Conservation (phyloP, 1,284 basidiomycete species). For the Leccinum pachyderme region DNA sequence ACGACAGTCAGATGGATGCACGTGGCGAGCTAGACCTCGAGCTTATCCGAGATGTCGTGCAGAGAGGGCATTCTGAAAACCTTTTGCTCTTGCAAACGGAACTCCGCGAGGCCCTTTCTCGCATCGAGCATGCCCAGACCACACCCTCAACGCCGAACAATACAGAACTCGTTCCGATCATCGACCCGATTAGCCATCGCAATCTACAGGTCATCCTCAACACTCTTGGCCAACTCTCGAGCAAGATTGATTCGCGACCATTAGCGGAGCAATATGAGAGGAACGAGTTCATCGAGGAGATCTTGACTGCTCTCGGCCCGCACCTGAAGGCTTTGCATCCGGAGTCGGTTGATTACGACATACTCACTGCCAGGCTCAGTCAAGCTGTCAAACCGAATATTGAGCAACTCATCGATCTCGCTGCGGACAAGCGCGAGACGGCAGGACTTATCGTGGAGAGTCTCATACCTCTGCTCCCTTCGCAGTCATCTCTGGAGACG, state of each 20-base stretch:
- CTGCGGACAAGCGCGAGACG: slow-evolving; percentile 82
- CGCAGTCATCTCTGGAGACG: slow-evolving; percentile 48
- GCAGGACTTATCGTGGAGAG: slow-evolving; percentile 74
- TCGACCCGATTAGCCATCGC: slow-evolving; percentile 57
- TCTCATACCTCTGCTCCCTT: slow-evolving; percentile 64
- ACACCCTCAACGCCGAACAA: slow-evolving; percentile 18
- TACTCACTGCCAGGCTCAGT: slow-evolving; percentile 66
- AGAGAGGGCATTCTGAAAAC: slow-evolving; percentile 63
- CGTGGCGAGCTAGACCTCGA: slow-evolving; percentile 76
- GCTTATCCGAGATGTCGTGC: slow-evolving; percentile 65
- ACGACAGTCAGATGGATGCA: slow-evolving; percentile 68
- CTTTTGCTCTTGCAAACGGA: slow-evolving; percentile 58
- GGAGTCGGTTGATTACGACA: slow-evolving; percentile 73
- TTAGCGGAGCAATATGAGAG: slow-evolving; percentile 44
- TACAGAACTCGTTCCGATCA: slow-evolving; percentile 37
- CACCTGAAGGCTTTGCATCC: slow-evolving; percentile 55
- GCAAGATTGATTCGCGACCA: slow-evolving; percentile 52
- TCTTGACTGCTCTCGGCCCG: slow-evolving; percentile 61
- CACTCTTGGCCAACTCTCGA: slow-evolving; percentile 58
- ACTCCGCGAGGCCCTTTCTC: slow-evolving; percentile 45
- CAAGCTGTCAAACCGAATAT: slow-evolving; percentile 87
- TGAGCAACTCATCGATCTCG: slow-evolving; percentile 79
- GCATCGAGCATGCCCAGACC: slow-evolving; percentile 34
- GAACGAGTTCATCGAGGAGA: slow-evolving; percentile 54
- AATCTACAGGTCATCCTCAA: slow-evolving; percentile 58